Base-by-base conservation (phyloP, 2,329 filamentous ascomycete genomes). In the Celoporthe dispersa region DNA sequence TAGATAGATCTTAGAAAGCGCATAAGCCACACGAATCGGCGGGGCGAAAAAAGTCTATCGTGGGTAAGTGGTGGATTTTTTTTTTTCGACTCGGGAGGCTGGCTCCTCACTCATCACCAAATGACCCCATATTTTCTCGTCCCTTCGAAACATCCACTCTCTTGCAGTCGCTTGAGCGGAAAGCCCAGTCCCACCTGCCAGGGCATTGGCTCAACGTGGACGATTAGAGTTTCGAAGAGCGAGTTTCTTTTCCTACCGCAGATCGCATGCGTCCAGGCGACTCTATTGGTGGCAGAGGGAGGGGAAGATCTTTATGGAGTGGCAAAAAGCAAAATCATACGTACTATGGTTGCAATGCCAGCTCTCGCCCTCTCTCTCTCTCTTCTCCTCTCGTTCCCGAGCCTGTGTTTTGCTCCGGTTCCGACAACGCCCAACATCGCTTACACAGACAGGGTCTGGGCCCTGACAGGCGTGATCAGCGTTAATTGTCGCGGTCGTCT, bases 111-210 rank as follows among this genome's bases (percentile, higher is more conserved):
- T 44, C 25, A 14, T 37, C 14, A 28, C 28, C 39, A 37, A 41
- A 37, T 63, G 37, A 61, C 59, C 33, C 57, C 3, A n/a, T n/a
- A 14, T 41, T 51, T 57, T 44, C 61, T 59, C 48, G 66, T 64
- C 44, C 44, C 22, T 44, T 51, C 44, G 28, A 44, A 57, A 41
- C 55, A 65, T 41, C 44, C 68, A 53, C 66, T 64, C 61, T 69
- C 64, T 53, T 62, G 66, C 66, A 67, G 66, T 35, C 14, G 55
- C 59, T 48, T 59, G 48, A 61, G 64, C 5, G 11, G 37, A 64
- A 37, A 33, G 51, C 55, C 68, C 64, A 66, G 55, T 16, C 60
- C 63, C 53, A 67, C 64, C 37, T 12, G n/a, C 16, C 28, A 22
- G 44, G 48, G 33, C 28, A 65, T 61, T 60, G 66, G 66, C 28